Conservation (phyloP, 106 monocot genomes). For the Phalaenopsis aphrodite region DNA sequence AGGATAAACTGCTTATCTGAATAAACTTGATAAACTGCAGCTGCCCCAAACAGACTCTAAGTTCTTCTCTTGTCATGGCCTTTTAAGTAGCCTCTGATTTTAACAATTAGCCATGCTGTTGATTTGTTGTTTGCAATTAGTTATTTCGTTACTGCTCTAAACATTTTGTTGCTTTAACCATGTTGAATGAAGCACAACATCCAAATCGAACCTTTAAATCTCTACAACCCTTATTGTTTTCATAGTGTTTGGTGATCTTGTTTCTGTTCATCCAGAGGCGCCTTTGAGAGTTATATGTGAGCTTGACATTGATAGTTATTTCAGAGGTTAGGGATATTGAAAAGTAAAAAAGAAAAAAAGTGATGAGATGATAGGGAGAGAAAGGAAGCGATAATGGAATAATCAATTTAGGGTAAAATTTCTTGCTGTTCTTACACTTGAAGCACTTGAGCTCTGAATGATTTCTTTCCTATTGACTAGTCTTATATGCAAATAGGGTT, state of each 20-base stretch:
- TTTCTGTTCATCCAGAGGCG: not conserved
- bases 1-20: too few relatives aligned
- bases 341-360: not conserved
- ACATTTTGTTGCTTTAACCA: too few relatives aligned
- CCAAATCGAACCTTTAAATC: not conserved
- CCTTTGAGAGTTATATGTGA: not conserved
- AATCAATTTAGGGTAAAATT: not conserved
- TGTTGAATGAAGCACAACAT: too few relatives aligned
- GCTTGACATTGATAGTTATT: not conserved
- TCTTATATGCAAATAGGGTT: too few relatives aligned
- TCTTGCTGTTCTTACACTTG: not conserved
- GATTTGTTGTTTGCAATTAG: too few relatives aligned
- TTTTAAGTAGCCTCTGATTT: too few relatives aligned
- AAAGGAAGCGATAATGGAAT: slow-evolving; percentile 1
- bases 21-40: too few relatives aligned
- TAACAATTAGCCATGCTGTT: too few relatives aligned
- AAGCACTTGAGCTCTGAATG: not conserved
- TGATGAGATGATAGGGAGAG: not conserved
- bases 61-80: too few relatives aligned
- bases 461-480: too few relatives aligned
- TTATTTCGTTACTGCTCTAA: too few relatives aligned
- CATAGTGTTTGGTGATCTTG: not conserved
- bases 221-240: not conserved
- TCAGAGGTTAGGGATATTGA: not conserved
- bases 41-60: not conserved